A percentile compares a stretch with the other conserved stretches of the same genome.
phyloP scores from a whole-genome alignment of 1,284 basidiomycete genomes.

The Rhodotorula sp. region DNA sequence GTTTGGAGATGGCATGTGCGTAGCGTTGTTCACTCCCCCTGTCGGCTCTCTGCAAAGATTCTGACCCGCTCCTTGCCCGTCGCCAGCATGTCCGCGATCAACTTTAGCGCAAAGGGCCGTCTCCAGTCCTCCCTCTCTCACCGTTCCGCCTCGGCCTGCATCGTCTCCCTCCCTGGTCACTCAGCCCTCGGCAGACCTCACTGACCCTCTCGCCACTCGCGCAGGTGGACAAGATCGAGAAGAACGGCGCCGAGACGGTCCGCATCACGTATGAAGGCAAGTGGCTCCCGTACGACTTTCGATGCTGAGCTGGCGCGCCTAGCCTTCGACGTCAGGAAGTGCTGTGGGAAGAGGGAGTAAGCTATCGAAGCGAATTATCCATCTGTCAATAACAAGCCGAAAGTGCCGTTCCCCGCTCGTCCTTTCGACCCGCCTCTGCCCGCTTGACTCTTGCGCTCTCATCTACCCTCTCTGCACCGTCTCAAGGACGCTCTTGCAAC shows the following conservation, averaged over 20 bases:
- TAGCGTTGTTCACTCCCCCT: too few species aligned
- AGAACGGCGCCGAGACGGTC: conserved; percentile 14
- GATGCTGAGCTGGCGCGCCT: too few species aligned
- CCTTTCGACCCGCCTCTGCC: too few species aligned
- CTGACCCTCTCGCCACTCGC: conserved; percentile 64
- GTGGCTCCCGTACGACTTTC: conserved; percentile 22
- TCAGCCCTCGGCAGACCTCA: not conserved
- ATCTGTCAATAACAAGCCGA: not conserved
- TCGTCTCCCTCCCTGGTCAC: too few species aligned
- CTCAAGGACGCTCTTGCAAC: too few species aligned
- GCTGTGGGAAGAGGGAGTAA: not conserved
- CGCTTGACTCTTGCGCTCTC: not conserved
- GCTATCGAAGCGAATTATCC: not conserved
- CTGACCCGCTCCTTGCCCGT: conserved; percentile 51
- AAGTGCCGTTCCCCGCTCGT: not conserved
- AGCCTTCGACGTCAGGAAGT: not conserved
- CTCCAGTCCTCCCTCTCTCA: conserved; percentile 44
- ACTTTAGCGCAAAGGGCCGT: conserved; percentile 55
- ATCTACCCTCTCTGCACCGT: not conserved
- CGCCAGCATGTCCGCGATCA: conserved; percentile 78
- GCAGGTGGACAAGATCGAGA: conserved; percentile 57
- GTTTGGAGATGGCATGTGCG: not conserved
- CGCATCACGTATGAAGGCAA: conserved; percentile 22
- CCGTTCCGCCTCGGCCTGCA: too few species aligned
- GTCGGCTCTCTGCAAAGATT: too few species aligned